Percentiles rank a stretch among this genome's conserved stretches.
These are phyloP conservation scores for Domatiomyces catenatus DNA, from an alignment of 2,329 filamentous ascomycete species.

Conservation along the genomic window DNA sequence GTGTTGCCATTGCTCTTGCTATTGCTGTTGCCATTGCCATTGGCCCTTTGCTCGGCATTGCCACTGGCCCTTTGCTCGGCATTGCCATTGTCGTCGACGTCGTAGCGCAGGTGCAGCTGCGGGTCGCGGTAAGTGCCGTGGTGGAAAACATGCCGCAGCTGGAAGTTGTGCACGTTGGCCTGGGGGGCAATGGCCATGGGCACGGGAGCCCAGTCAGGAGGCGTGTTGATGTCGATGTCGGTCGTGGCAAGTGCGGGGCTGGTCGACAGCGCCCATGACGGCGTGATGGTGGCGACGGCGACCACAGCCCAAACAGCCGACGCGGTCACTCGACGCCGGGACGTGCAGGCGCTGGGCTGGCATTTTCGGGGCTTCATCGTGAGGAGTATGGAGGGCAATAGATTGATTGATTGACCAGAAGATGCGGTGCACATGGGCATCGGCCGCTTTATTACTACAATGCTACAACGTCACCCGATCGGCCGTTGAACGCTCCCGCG, in stretches of 20 bases:
- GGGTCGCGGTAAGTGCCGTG: slow-evolving; percentile 73
- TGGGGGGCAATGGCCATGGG: slow-evolving; percentile 7
- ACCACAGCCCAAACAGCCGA: slow-evolving; percentile 52
- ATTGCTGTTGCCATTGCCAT: slow-evolving; percentile 37
- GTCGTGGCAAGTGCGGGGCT: slow-evolving; percentile 4
- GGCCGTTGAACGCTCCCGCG: too few species aligned
- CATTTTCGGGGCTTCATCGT: slow-evolving; percentile 13
- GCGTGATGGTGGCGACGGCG: slow-evolving; percentile 31
- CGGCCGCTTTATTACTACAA: too few species aligned
- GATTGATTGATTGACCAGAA: not conserved
- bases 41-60: slow-evolving; percentile 40
- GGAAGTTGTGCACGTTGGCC: slow-evolving; percentile 22
- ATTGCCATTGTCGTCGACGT: slow-evolving; percentile 44
- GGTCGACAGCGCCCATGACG: not conserved
- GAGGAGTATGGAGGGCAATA: slow-evolving; percentile 1
- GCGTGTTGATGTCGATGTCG: slow-evolving; percentile 10
- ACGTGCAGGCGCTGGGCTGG: slow-evolving; percentile 29
- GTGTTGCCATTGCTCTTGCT: slow-evolving; percentile 20
- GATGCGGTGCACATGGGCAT: too few species aligned
- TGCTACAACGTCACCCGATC: too few species aligned
- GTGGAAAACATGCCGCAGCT: slow-evolving; percentile 78
- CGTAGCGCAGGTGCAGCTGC: slow-evolving; percentile 57
- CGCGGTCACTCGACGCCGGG: slow-evolving; percentile 48
- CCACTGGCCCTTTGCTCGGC: slow-evolving; percentile 27
- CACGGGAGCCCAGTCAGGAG: slow-evolving; percentile 8